Conservation (phyloP, 1,139 yeast genomes). For the Debaryomyces udenii region DNA sequence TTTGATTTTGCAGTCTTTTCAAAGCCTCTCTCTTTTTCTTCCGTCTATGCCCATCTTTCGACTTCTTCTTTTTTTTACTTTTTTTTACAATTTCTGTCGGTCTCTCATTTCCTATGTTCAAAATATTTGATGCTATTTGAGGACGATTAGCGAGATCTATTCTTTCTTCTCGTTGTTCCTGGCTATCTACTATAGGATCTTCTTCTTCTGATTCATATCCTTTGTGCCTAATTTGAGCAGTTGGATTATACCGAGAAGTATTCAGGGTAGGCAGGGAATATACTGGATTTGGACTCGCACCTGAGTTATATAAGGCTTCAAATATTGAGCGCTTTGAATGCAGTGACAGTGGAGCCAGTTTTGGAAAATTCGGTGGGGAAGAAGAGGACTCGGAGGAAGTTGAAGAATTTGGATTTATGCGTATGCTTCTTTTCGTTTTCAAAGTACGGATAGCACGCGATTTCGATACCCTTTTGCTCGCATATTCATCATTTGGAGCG, state of each 20-base stretch:
- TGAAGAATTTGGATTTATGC: conserved; percentile 8
- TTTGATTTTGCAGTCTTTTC: neutral
- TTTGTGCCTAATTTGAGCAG: too few species aligned
- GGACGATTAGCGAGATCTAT: neutral
- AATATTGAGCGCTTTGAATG: neutral
- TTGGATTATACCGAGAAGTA: too few species aligned
- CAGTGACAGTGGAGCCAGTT: neutral
- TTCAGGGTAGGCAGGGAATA: neutral
- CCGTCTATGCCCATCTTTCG: conserved; percentile 2
- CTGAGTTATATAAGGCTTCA: neutral
- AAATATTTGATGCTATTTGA: neutral
- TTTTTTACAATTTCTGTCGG: conserved; percentile 32
- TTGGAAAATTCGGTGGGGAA: neutral
- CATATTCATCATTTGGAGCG: neutral
- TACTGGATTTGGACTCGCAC: neutral
- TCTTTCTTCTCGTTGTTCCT: neutral
- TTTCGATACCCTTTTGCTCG: neutral
- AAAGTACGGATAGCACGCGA: neutral
- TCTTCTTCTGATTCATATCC: conserved; percentile 1
- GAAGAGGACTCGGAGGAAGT: too few species aligned
- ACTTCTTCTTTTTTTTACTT: conserved; percentile 41
- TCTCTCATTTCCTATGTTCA: conserved; percentile 11
- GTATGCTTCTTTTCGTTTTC: conserved; percentile 3
- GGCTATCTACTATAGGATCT: neutral
- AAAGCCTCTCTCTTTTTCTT: conserved; percentile 1